A percentile compares a stretch with the other conserved stretches of the same genome.
These are phyloP conservation scores for Coriolopsis trogii DNA, from an alignment of 1,284 basidiomycete genomes.

Conservation along the genomic window DNA sequence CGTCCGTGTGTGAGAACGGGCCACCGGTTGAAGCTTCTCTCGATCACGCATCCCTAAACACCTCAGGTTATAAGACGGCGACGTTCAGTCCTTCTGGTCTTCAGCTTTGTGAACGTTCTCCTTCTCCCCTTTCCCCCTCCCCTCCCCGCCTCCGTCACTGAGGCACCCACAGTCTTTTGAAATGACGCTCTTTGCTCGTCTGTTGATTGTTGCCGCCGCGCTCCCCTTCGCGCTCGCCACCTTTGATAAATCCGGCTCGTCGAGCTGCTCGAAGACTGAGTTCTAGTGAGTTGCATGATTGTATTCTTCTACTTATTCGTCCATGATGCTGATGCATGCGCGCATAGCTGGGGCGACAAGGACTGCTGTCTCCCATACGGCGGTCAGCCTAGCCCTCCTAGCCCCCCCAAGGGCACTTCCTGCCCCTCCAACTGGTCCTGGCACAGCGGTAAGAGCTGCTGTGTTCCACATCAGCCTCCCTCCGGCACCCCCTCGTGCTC, in stretches of 20 bases:
- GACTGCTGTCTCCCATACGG: slow-evolving; percentile 53
- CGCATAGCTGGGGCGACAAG: slow-evolving; percentile 45
- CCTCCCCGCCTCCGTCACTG: slow-evolving; percentile 27
- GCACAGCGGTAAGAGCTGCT: slow-evolving; percentile 43
- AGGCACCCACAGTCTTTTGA: slow-evolving; percentile 30
- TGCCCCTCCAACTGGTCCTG: slow-evolving; percentile 41
- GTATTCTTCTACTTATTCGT: neutral
- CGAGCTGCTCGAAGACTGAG: slow-evolving; percentile 19
- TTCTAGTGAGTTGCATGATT: slow-evolving; percentile 27
- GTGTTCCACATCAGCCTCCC: slow-evolving; percentile 41
- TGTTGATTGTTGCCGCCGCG: slow-evolving; percentile 30
- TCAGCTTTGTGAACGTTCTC: slow-evolving; percentile 32
- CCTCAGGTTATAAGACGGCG: slow-evolving; percentile 19
- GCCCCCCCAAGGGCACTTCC: slow-evolving; percentile 50
- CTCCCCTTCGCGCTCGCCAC: slow-evolving; percentile 33
- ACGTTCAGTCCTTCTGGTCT: slow-evolving; percentile 10
- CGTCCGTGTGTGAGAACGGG: slow-evolving; percentile 16
- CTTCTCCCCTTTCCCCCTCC: slow-evolving; percentile 17
- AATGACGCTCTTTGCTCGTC: slow-evolving; percentile 34
- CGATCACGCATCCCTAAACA: slow-evolving; percentile 11
- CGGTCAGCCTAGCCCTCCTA: slow-evolving; percentile 43
- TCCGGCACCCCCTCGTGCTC: slow-evolving; percentile 44
- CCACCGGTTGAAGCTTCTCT: slow-evolving; percentile 5
- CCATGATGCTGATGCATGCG: neutral
- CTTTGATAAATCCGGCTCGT: slow-evolving; percentile 6